Evolutionary conservation across 208 protist genomes (phyloP).

Genomic region (Acanthamoeba castellanii): DNA sequence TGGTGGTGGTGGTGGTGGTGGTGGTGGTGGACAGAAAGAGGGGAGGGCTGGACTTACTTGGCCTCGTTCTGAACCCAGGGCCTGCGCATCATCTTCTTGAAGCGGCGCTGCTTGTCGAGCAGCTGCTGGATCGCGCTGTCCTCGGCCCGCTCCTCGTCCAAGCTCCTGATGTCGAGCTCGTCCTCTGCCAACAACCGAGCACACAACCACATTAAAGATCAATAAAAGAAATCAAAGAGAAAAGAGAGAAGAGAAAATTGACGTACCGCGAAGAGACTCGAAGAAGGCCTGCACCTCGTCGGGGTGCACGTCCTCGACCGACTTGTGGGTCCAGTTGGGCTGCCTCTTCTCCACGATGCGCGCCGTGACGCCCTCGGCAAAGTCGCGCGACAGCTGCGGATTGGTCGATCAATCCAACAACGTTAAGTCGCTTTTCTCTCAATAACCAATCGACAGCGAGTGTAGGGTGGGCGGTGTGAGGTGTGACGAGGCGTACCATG

Average conservation of each 20-base stretch:
- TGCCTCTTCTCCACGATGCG: conserved; percentile 21
- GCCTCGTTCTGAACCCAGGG: conserved; percentile 5
- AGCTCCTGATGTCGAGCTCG: conserved; percentile 25
- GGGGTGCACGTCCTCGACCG: conserved; percentile 14
- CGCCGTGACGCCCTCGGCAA: conserved; percentile 28
- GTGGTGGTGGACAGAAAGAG: too few species aligned
- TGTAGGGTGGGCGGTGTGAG: neutral
- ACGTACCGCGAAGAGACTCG: neutral
- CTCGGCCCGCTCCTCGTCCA: conserved; percentile 14
- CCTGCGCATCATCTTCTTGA: conserved; percentile 12
- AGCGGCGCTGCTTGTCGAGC: conserved; percentile 9
- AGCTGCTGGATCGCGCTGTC: neutral
- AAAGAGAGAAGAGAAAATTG: neutral
- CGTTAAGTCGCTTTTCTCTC: too few species aligned
- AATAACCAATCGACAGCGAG: too few species aligned
- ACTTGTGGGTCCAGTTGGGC: conserved; percentile 46
- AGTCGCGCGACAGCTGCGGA: neutral
- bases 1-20: too few species aligned
- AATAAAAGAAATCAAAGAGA: neutral
- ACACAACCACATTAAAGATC: neutral
- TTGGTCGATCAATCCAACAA: neutral
- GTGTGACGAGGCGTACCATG: neutral
- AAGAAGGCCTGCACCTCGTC: conserved; percentile 61
- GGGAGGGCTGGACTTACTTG: neutral
- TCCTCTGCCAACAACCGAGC: neutral